Base-by-base conservation (phyloP, 1,284 basidiomycete genomes). In the Cutaneotrichosporon mucoides region DNA sequence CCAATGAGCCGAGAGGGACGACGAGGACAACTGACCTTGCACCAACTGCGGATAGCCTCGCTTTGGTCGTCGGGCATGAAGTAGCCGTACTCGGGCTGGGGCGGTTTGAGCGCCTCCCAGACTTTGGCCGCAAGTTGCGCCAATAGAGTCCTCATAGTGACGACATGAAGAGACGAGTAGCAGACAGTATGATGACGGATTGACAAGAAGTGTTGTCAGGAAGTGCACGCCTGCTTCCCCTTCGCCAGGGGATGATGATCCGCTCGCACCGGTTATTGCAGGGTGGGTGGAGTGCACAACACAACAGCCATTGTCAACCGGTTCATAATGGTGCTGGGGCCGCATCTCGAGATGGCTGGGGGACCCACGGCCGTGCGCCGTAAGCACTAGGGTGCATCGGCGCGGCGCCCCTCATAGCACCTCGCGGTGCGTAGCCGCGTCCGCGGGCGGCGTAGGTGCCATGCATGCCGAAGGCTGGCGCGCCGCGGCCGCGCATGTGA, bases 101-200 rank as follows among this genome's bases (percentile, higher is more conserved):
- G 46, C 5, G 46, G 46, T 12, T 48, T 48, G 34, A 48, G 6
- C 7, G 46, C 12, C 46, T 48, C 46, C 46, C 46, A 48, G 46
- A 48, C 46, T 36, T 48, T 48, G 46, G 46, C 34, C 46, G 46
- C 46, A 6, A 48, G 34, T 48, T 48, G 46, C 46, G 46, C 46
- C 46, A 48, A 33, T 33, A 33, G 5, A 3, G 33, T 48, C 46
- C 35, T 48, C 46, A 48, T 48, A 33, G n/a, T 33, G 46, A 36
- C 34, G 24, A 5, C 46, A 34, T 34, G 33, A 34, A 13, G 33
- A 8, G 13, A 36, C 33, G 34, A 33, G 24, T 11, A 36, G 46
- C 7, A 33, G 46, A 36, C 8, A 34, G 34, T 35, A 12, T 34
- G 5, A 48, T 33, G 34, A 15, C 34, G 11, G 34, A 33, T 35